Evolutionary conservation across 805 yeast genomes (phyloP).

Genomic region (Dipodascus geniculatus): DNA sequence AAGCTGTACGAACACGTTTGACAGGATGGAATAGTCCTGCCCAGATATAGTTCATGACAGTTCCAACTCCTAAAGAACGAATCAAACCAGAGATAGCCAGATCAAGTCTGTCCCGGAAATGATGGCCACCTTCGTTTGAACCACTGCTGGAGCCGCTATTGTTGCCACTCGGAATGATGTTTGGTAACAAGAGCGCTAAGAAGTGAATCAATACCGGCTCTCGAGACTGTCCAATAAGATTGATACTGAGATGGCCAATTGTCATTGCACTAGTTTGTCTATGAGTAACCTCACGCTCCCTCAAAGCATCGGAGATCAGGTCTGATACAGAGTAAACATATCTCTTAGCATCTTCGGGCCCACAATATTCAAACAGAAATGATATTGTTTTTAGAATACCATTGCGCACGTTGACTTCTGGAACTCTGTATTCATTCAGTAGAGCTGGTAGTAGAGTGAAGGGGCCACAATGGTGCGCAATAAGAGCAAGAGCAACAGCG

Average conservation of each 20-base stretch:
- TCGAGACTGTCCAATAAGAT: conserved; percentile 60
- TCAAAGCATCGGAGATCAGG: conserved; percentile 75
- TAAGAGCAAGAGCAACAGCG: conserved; percentile 95
- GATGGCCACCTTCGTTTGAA: conserved; percentile 77
- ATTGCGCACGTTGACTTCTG: conserved; percentile 87
- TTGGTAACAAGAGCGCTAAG: conserved; percentile 74
- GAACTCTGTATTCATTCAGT: conserved; percentile 89
- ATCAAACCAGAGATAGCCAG: conserved; percentile 72
- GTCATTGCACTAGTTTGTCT: conserved; percentile 93
- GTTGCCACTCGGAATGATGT: conserved; percentile 36
- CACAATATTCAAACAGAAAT: conserved; percentile 86
- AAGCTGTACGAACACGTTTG: conserved; percentile 66
- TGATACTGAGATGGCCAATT: conserved; percentile 67
- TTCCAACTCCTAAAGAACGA: conserved; percentile 63
- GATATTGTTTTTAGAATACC: conserved; percentile 87
- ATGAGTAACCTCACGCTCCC: conserved; percentile 84
- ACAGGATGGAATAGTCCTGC: conserved; percentile 93
- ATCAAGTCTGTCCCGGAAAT: conserved; percentile 70
- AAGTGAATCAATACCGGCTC: conserved; percentile 80
- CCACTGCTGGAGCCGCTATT: background rate
- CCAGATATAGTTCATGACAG: conserved; percentile 64
- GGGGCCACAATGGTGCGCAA: conserved; percentile 87
- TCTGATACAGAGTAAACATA: conserved; percentile 75
- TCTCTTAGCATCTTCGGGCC: conserved; percentile 56
- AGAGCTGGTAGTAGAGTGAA: conserved; percentile 89